Evolutionary conservation across 2,329 filamentous ascomycete species (phyloP), one percentile per base, ranked within the genome.

Genomic region (Shiraia bambusicola): DNA sequence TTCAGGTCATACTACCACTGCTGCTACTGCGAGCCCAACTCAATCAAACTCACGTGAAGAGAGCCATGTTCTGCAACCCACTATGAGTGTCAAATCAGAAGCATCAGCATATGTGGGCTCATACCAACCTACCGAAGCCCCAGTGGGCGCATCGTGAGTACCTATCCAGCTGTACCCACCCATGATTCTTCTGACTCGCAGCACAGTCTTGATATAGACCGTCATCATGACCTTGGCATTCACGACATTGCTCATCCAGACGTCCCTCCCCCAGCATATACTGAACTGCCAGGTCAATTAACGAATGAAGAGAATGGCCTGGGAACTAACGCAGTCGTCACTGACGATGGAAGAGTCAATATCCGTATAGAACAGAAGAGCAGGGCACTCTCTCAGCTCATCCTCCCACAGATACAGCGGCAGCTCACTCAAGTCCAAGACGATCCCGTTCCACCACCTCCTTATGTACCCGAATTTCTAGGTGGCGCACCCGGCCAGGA

Each of bases 401-500:
- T 71, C 37, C 52, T 56, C n/a, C 67, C 67, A 1, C 66, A 69
- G 30, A 58, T 71, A 25, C 64, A 69, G 17, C 63, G 58, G 11
- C 65, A 71, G 42, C 56, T 69, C 45, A 58, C 58, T 8, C 56
- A 60, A n/a, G 69, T 67, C 15, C 71, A 74, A 26, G 69, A 77
- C 30, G 76, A 82, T 38, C 70, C 72, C 16, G 71, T 76, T 44
- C 76, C 84, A 2, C 83, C 84, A 17, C 82, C 83, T 2, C 77
- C 81, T 24, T 89, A 88, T 56, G 83, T 90, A 29, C 86, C 87
- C 1, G 80, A 84, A n/a, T 84, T 79, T 28, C 74, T 91, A 2
- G 84, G 84, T 39, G 84, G 84, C 27, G 74, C 75, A 36, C 80
- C 81, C 6, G 80, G 77, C 2, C 79, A 84, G 56, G 74, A 66